A percentile compares a stretch with the other conserved stretches of the same genome.
These are phyloP conservation scores for Xylariomycetidae sp. DNA, from an alignment of 2,329 filamentous ascomycete species.

Conservation along the genomic window DNA sequence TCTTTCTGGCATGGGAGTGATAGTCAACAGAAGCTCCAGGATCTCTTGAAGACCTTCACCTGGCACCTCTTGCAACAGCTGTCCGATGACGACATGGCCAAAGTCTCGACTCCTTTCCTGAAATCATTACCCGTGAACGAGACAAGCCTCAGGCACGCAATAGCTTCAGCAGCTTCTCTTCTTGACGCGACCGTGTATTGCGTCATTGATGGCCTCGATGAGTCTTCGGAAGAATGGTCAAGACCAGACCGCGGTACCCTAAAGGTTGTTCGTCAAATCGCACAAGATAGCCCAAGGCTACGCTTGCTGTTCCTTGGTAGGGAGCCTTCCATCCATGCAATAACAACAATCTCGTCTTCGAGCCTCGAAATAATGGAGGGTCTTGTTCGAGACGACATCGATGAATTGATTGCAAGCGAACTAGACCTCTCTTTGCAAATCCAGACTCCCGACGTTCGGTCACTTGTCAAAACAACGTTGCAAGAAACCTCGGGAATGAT, in stretches of 20 bases:
- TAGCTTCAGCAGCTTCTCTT: not conserved
- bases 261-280: constrained; percentile 1
- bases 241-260: not conserved
- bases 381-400: constrained; percentile 5
- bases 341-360: not conserved
- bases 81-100: constrained; percentile 2
- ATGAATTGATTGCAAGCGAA: constrained; percentile 2
- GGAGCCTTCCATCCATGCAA: constrained; percentile 5
- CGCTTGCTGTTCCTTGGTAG: constrained; percentile 5
- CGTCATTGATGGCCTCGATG: constrained; percentile 8
- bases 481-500: constrained; percentile 4
- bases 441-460: constrained; percentile 1
- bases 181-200: constrained; percentile 4
- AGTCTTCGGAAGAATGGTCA: constrained; percentile 7
- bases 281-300: constrained; percentile 1
- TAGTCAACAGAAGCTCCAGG: constrained; percentile 4
- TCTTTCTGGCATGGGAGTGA: constrained; percentile 8
- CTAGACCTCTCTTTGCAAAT: constrained; percentile 5
- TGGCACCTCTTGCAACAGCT: constrained; percentile 7
- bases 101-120: constrained; percentile 1
- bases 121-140: constrained; percentile 1
- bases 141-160: not conserved
- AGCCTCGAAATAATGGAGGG: constrained; percentile 4
- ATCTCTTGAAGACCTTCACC: constrained; percentile 6
- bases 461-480: constrained; percentile 4